Base-by-base conservation (phyloP, 768 basidiomycete species). In the Dendrothele bispora region DNA sequence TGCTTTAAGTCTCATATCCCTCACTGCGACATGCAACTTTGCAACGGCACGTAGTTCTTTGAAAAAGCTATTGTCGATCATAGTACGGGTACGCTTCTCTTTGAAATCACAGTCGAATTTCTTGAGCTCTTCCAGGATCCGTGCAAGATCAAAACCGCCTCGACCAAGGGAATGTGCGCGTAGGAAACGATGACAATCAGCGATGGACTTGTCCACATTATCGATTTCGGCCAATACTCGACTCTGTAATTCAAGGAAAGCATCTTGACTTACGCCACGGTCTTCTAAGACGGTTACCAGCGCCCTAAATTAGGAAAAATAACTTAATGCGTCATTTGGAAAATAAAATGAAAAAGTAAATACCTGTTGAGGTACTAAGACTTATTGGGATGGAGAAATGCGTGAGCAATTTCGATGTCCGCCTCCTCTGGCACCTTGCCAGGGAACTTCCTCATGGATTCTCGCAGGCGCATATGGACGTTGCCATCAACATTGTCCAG, bases 271-370 rank as follows among this genome's bases (percentile, higher is more conserved):
- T 14, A 91, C 83, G 1, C 83, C 84, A 8, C 85, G 74, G 51
- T 88, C 86, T 60, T 94, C 91, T 6, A 94, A 69, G 3, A 89
- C 70, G 83, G 86, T 90, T 24, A 91, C 75, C 11, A 91, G 61
- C 2, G 87, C 79, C 47, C 89, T 91, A 40, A 18, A 24, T 12
- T 32, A 5, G 51, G 27, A 10, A 2, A 34, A 26, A 14, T 49
- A 25, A 7, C 21, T 41, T 10, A 20, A 27, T 15, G 34, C 35
- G 49, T 22, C 43, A n/a, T n/a, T n/a, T n/a, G n/a, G 7, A 36
- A 21, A 40, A 27, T 42, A 42, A 21, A 17, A n/a, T 15, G n/a
- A 27, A 7, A 14, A 14, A 20, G n/a, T 29, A 42, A 68, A 12
- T 29, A 89, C 88, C 86, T 74, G 60, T 93, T 94, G 12, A 93